Percentiles rank a stretch among this genome's conserved stretches.
These are phyloP conservation scores for Spinacia oleracea DNA, from an alignment of 179 eudicot species.

Conservation along the genomic window DNA sequence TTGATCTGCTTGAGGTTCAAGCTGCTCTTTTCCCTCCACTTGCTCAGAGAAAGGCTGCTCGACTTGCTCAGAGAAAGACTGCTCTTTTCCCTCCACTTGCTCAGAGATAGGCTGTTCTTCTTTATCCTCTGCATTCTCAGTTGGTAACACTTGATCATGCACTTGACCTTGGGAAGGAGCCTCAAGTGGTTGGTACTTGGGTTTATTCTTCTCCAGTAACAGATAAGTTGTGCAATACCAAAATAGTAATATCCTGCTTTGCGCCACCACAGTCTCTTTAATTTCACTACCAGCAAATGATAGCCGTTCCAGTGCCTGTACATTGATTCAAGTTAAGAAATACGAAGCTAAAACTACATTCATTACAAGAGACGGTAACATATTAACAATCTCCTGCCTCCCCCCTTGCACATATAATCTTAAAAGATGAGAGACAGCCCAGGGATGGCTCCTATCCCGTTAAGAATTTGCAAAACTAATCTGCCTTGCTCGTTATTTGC, in stretches of 20 bases:
- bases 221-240: conserved; percentile 87
- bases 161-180: conserved; percentile 46
- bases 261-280: conserved; percentile 70
- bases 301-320: conserved; percentile 84
- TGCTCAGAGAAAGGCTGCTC: conserved; percentile 37
- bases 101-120: conserved; percentile 30
- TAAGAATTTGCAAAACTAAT: background rate
- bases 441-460: background rate
- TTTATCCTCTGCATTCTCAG: conserved; percentile 41
- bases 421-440: background rate
- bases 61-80: no score
- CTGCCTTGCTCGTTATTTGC: background rate
- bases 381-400: no score
- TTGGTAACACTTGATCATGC: conserved; percentile 33
- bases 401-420: background rate
- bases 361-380: background rate
- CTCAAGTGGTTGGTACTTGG: conserved; percentile 78
- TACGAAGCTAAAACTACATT: background rate
- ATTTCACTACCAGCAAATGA: conserved; percentile 70
- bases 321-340: conserved; percentile 6
- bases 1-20: conserved; percentile 52
- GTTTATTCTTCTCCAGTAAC: conserved; percentile 86
- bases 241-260: conserved; percentile 74
- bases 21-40: conserved; percentile 40
- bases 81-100: conserved; percentile 41